Percentiles rank a stretch among this genome's conserved stretches.
These are phyloP conservation scores for Bryum argenteum DNA, from an alignment of 225 moss, liverwort and hornwort genomes.

Conservation along the genomic window DNA sequence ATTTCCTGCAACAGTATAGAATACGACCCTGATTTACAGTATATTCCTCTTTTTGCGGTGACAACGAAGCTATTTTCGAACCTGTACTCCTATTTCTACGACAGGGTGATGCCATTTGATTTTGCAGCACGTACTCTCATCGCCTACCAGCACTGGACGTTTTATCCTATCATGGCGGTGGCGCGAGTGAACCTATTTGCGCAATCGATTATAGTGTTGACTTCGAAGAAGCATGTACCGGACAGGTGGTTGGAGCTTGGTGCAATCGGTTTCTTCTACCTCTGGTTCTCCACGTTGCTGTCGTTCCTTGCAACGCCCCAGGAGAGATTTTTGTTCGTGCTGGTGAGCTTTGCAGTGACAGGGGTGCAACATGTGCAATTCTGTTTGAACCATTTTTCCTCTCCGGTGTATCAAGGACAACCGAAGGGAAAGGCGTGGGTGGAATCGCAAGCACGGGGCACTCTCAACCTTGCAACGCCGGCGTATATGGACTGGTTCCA, in stretches of 20 bases:
- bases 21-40: conserved; percentile 98
- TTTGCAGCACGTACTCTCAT: conserved; percentile 71
- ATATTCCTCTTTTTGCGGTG: conserved; percentile 91
- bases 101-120: conserved; percentile 85
- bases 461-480: conserved; percentile 84
- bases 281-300: conserved; percentile 82
- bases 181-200: conserved; percentile 90
- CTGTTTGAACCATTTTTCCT: conserved; percentile 95
- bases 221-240: conserved; percentile 67
- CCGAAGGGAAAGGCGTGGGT: conserved; percentile 92
- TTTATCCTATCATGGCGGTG: conserved; percentile 90
- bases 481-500: conserved; percentile 98
- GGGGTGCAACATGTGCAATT: conserved; percentile 99
- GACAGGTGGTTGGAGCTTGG: conserved; percentile 76
- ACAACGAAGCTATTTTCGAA: conserved; percentile 81
- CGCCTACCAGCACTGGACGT: conserved; percentile 97
- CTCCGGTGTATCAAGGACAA: conserved; percentile 81
- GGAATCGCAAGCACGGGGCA: conserved; percentile 75
- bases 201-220: conserved; percentile 79
- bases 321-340: conserved; percentile 72
- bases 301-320: conserved; percentile 55
- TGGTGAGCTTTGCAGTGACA: conserved; percentile 77
- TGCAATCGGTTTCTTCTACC: conserved; percentile 72
- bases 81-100: conserved; percentile 87
- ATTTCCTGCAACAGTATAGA: conserved; percentile 91